These are phyloP conservation scores for Neurospora sp. DNA, from an alignment of 495 filamentous ascomycete genomes.

Conservation along the genomic window DNA sequence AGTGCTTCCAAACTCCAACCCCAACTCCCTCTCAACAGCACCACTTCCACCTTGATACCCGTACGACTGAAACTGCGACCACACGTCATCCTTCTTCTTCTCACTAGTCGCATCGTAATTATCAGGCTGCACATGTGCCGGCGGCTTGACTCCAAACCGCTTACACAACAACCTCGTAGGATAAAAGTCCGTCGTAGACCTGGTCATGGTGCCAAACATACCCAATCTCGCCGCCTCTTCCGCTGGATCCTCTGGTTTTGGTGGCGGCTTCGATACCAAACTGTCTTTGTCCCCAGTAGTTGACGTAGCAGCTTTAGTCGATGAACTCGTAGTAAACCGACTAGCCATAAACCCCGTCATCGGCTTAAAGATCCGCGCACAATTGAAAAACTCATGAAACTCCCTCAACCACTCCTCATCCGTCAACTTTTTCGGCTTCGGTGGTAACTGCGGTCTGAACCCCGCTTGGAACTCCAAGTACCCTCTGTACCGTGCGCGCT, in stretches of 20 bases:
- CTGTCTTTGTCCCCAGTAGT: slow-evolving; percentile 23
- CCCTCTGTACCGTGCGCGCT: slow-evolving; percentile 63
- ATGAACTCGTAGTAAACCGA: slow-evolving; percentile 59
- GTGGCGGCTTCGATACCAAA: slow-evolving; percentile 44
- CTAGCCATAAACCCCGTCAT: slow-evolving; percentile 86
- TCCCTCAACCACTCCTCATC: slow-evolving; percentile 71
- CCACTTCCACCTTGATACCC: neutral
- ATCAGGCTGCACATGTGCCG: slow-evolving; percentile 58
- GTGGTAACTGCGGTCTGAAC: slow-evolving; percentile 47
- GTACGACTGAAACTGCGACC: slow-evolving; percentile 22
- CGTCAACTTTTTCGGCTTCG: slow-evolving; percentile 38
- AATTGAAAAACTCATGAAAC: slow-evolving; percentile 76
- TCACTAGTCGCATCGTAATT: slow-evolving; percentile 26
- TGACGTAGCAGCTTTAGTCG: slow-evolving; percentile 12
- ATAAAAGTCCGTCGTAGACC: slow-evolving; percentile 60
- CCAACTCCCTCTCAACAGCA: slow-evolving; percentile 2
- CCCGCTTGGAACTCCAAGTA: slow-evolving; percentile 77
- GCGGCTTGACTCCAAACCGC: slow-evolving; percentile 75
- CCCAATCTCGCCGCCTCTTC: slow-evolving; percentile 82
- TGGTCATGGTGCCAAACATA: slow-evolving; percentile 87
- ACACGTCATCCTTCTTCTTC: slow-evolving; percentile 27
- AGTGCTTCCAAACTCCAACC: slow-evolving; percentile 2
- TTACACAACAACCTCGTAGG: slow-evolving; percentile 85
- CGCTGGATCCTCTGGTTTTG: slow-evolving; percentile 66
- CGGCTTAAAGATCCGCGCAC: slow-evolving; percentile 86